Base-by-base conservation (phyloP, 2,329 filamentous ascomycete species). In the Didymella arachidicola region DNA sequence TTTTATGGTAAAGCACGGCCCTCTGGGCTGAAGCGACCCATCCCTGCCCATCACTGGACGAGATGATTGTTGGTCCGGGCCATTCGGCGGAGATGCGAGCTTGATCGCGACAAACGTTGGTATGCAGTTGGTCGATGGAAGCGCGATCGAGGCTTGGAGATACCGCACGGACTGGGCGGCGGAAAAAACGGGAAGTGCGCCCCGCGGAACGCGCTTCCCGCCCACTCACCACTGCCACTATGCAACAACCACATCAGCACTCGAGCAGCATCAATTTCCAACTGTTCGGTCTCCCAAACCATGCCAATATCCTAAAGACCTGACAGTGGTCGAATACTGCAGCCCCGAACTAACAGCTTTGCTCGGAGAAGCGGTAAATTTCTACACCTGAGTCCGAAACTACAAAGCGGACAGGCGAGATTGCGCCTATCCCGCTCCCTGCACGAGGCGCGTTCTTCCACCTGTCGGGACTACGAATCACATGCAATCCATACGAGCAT, bases 371-470 rank as follows among this genome's bases (percentile, higher is more conserved):
- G 26, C 16, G 39, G 27, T 12, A 18, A 36, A 36, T 44, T 38
- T 52, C 16, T 22, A 26, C 19, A 16, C 2, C 4, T 16, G 19
- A n/a, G 44, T 38, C 44, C 38, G 11, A 34, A 22, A 26, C 52
- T 42, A 19, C 52, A 42, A 29, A 36, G n/a, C 14, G 27, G 27
- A 12, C 29, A 48, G 29, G 16, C 45, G 45, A 55, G 22, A 55
- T 43, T 55, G 34, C 44, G 22, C 10, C 29, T 34, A n/a, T 49
- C 25, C 44, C 45, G 38, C 34, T 19, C 53, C 53, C 19, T 36
- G 38, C 38, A 43, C 6, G 42, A 29, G 8, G 16, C 30, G 42
- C 25, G 39, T 26, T 29, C 30, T 19, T 39, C 8, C 22, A 22
- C 10, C 34, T 25, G 26, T 18, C 8, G 8, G 16, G 26, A 30